Conservation (phyloP, 495 filamentous ascomycete genomes). For the Penicillium salamii region DNA sequence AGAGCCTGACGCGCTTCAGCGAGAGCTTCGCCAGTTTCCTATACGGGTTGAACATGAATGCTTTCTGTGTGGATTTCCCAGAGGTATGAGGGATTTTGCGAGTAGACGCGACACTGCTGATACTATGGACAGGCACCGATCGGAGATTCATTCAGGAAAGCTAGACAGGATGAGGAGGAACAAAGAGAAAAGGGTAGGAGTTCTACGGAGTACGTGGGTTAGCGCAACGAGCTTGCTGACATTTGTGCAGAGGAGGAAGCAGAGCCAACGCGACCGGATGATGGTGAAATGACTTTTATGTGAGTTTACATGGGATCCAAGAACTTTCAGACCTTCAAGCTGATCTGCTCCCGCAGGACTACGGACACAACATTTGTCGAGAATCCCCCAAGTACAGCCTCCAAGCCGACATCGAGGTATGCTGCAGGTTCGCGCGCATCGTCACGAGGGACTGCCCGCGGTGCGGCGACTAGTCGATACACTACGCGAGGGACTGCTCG, state of each 20-base stretch:
- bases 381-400: slow-evolving; percentile 63
- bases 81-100: slow-evolving; percentile 56
- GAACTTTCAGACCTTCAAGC: not conserved
- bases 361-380: slow-evolving; percentile 94
- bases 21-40: slow-evolving; percentile 95
- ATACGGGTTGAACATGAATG: slow-evolving; percentile 97
- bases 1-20: slow-evolving; percentile 88
- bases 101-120: slow-evolving; percentile 1
- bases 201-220: not conserved
- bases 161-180: slow-evolving; percentile 52
- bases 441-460: slow-evolving; percentile 31
- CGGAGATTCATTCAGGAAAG: slow-evolving; percentile 69
- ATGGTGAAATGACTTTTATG: slow-evolving; percentile 86
- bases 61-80: slow-evolving; percentile 96
- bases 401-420: slow-evolving; percentile 64
- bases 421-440: slow-evolving; percentile 40
- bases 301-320: slow-evolving; percentile 38
- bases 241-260: slow-evolving; percentile 29
- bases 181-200: slow-evolving; percentile 28
- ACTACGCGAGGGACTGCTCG: slow-evolving; percentile 32
- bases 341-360: slow-evolving; percentile 56
- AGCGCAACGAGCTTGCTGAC: slow-evolving; percentile 10
- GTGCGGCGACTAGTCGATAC: slow-evolving; percentile 43
- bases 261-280: slow-evolving; percentile 31
- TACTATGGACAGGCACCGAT: slow-evolving; percentile 54